These are phyloP conservation scores for Opeltia flavorubescens DNA, from an alignment of 495 filamentous ascomycete species.

Conservation along the genomic window DNA sequence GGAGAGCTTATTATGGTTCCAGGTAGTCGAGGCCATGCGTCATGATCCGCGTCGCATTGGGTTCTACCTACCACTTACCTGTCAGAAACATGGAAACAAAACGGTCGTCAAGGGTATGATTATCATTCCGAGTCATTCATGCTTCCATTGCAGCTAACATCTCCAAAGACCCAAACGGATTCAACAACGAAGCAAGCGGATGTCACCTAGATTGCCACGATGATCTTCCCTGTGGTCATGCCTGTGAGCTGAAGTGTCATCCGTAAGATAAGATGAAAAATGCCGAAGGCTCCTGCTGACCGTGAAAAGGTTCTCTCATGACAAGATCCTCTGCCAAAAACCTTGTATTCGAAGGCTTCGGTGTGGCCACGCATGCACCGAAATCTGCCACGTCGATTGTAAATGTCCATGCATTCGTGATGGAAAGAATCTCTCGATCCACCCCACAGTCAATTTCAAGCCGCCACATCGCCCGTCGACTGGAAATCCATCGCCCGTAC, in stretches of 20 bases:
- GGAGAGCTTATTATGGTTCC: constrained; percentile 22
- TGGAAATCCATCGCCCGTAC: not conserved
- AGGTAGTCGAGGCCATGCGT: constrained; percentile 24
- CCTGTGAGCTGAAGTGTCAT: constrained; percentile 26
- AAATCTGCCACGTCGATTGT: constrained; percentile 8
- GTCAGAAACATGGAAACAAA: constrained; percentile 24
- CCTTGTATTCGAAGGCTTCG: constrained; percentile 17
- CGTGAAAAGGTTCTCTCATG: constrained; percentile 19
- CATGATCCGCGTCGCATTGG: constrained; percentile 21
- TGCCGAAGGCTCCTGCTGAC: not conserved
- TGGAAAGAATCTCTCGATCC: not conserved
- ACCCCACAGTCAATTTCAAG: not conserved
- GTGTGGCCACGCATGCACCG: constrained; percentile 20
- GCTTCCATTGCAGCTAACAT: not conserved
- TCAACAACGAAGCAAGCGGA: constrained; percentile 38
- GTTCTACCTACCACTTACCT: constrained; percentile 24
- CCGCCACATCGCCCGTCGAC: not conserved
- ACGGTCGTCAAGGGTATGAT: constrained; percentile 20
- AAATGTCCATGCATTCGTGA: constrained; percentile 5
- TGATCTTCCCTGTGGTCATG: constrained; percentile 26
- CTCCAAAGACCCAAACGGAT: constrained; percentile 25
- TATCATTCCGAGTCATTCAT: not conserved
- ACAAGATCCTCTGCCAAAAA: constrained; percentile 18
- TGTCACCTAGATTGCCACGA: constrained; percentile 27
- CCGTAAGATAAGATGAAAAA: constrained; percentile 15